Evolutionary conservation across 2,329 filamentous ascomycete species (phyloP).

Genomic region (Botrytis galanthina): DNA sequence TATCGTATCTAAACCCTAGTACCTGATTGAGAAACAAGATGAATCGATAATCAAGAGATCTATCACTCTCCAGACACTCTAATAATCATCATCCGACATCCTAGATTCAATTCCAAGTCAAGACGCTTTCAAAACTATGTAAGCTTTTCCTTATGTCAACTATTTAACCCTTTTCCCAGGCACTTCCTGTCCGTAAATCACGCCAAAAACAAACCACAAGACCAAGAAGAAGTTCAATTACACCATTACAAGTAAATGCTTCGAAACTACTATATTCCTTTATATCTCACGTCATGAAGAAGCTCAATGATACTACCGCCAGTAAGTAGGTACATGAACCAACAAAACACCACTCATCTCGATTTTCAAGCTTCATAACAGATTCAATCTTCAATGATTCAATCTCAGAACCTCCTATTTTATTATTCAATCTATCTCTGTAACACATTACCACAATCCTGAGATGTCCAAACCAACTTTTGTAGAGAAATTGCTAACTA

Average conservation of each 20-base stretch:
- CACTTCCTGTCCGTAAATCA: rapidly evolving
- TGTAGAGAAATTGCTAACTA: background rate
- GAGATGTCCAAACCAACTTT: no score
- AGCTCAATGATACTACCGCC: background rate
- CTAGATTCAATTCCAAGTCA: background rate
- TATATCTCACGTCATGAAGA: background rate
- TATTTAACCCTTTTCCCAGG: background rate
- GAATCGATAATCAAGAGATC: background rate
- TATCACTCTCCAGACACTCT: background rate
- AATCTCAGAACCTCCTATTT: background rate
- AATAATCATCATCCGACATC: background rate
- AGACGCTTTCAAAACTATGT: no score
- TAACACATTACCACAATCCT: no score
- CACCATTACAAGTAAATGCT: background rate
- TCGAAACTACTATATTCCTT: background rate
- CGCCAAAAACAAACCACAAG: rapidly evolving
- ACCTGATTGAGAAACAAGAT: no score
- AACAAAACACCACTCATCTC: background rate
- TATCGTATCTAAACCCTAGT: background rate
- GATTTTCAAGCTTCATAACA: rapidly evolving
- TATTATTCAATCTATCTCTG: background rate
- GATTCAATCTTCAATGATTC: background rate
- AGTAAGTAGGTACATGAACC: background rate
- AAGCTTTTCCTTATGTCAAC: background rate
- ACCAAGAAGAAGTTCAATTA: background rate